Conservation (phyloP, 1,284 basidiomycete species). For the Malassezia yamatoensis region DNA sequence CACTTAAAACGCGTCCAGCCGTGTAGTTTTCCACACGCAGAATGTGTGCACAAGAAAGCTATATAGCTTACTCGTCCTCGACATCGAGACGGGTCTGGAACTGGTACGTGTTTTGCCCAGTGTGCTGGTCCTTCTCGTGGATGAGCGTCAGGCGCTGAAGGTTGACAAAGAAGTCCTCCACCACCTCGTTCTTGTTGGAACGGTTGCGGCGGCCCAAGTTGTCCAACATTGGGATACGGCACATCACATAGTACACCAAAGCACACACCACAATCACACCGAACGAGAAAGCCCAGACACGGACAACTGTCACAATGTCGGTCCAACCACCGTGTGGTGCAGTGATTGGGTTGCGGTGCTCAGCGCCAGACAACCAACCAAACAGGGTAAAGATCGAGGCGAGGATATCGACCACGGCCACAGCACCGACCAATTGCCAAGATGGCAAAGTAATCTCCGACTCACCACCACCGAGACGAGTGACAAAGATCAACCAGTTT, state of each 20-base stretch:
- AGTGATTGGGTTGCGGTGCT: conserved; percentile 48
- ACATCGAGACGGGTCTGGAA: conserved; percentile 46
- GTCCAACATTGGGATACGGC: conserved; percentile 51
- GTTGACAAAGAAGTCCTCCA: conserved; percentile 54
- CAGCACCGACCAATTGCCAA: conserved; percentile 53
- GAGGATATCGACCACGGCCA: conserved; percentile 53
- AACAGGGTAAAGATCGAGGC: conserved; percentile 54
- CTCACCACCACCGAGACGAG: conserved; percentile 48
- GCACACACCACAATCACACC: conserved; percentile 53
- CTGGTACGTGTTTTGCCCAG: conserved; percentile 41
- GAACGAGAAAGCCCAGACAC: conserved; percentile 54
- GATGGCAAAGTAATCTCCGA: conserved; percentile 50
- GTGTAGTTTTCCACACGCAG: too few relatives aligned
- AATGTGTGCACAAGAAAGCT: too few relatives aligned
- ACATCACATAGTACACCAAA: conserved; percentile 51
- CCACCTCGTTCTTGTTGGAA: conserved; percentile 51
- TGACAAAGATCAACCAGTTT: conserved; percentile 55
- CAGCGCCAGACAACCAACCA: conserved; percentile 54
- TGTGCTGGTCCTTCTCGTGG: conserved; percentile 49
- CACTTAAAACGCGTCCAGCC: too few relatives aligned
- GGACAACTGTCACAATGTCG: conserved; percentile 54
- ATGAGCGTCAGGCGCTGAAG: conserved; percentile 53
- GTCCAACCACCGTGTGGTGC: conserved; percentile 49
- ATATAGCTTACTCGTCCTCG: conserved; percentile 21
- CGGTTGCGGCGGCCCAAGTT: conserved; percentile 51